Evolutionary conservation across 1,284 basidiomycete genomes (phyloP), one percentile per base, ranked within the genome.

Genomic region (Tilletia walkeri): DNA sequence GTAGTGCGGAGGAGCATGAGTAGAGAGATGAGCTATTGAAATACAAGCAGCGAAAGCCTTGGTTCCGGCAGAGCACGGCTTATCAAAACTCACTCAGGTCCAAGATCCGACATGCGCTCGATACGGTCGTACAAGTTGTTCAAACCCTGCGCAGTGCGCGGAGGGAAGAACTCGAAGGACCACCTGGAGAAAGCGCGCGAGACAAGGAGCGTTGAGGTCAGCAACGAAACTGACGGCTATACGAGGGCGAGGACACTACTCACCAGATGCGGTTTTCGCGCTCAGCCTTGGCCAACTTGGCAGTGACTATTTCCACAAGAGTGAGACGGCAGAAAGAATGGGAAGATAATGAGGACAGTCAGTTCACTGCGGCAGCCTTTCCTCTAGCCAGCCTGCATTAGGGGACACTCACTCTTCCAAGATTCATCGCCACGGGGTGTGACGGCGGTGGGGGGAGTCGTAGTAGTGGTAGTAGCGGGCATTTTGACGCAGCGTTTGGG

Each of bases 121-220:
- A 98, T 95, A 80, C 95, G 94, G 85, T 97, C 95, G 72, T 80
- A 45, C 24, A 68, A 18, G 54, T 72, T 50, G 48, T 14, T 41
- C 16, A 66, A 50, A 30, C 63, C 94, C 89, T 97, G 94, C 59
- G 93, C 92, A 47, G 94, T 96, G 75, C 94, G 88, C 39, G 94
- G 94, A 70, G 94, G 94, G 80, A 97, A 97, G 86, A 94, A 97
- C 84, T 97, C 94, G 83, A 97, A 97, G 67, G 92, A 78, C 82
- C 82, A 83, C 77, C 59, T 63, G 59, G 16, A 20, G 16, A n/a
- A 41, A n/a, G 10, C 9, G 41, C 14, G 14, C 41, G 9, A 45
- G 41, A 9, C 9, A 14, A 45, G 41, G 41, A 45, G 14, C 6
- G 41, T 45, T 14, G 14, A 45, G 41, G 41, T 45, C 41, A 14